Base-by-base conservation (phyloP, 192 early-diverging fungal genomes). In the Entophlyctis helioformis region DNA sequence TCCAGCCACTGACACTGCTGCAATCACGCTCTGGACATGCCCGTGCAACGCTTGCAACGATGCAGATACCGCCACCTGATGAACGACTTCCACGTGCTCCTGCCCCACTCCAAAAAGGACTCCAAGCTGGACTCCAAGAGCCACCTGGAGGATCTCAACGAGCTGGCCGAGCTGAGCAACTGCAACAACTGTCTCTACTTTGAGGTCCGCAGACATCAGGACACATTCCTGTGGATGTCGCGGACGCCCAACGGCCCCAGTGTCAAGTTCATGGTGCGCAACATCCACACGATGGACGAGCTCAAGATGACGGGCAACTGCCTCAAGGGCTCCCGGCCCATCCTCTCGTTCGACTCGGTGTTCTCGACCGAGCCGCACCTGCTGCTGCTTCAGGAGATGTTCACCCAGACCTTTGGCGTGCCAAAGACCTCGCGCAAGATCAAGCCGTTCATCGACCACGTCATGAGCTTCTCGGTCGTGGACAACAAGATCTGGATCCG, bases 241-340 rank as follows among this genome's bases (percentile, higher is more conserved):
- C 88, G 87, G 60, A 86, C 92, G 10, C 95, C 95, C 7, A 90
- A 89, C 40, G 95, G 95, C 7, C 95, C 95, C 12, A 83, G 80
- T 44, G 83, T 87, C 44, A 94, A 93, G 63, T 93, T 98, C 59
- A 81, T 86, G 35, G 87, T 98, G 35, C 85, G 89, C 57, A 95
- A 93, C 60, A 84, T 98, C 46, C 95, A 98, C 60, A 98, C 95
- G 21, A 95, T 98, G 92, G 89, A 95, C 58, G 95, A 98, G 63
- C 79, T 98, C 26, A 87, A 88, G 44, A 87, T 98, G 85, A 92
- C 89, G 2, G 95, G 95, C 49, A 98, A 98, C 70, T 93, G 88
- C 62, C 67, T 98, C 36, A 95, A 95, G 58, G 92, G 92, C 18
- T 93, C 89, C 15, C 85, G 95, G 35, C 89, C 89, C 15, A 80